phyloP scores from a whole-genome alignment of 176 grass and related monocot species.

The Cenchrus purpureus region DNA sequence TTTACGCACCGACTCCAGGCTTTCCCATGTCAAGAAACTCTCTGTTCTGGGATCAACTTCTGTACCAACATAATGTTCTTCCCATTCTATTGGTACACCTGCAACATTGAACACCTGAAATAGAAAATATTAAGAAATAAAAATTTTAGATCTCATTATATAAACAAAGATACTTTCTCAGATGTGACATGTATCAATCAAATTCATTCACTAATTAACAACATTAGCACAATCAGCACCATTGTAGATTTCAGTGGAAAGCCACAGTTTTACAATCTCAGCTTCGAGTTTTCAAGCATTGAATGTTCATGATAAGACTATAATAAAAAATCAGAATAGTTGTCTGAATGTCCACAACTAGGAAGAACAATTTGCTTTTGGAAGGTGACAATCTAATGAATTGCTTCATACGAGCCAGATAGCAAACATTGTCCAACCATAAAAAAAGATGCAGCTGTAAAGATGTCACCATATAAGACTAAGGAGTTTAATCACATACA shows the following conservation, averaged over 20 bases:
- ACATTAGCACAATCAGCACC: background rate
- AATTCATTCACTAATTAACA: constrained; percentile 22
- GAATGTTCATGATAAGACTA: constrained; percentile 5
- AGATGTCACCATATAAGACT: background rate
- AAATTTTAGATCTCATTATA: constrained; percentile 19
- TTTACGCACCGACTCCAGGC: constrained; percentile 82
- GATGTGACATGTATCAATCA: background rate
- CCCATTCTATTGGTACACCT: constrained; percentile 89
- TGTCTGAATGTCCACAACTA: background rate
- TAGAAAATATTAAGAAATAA: background rate
- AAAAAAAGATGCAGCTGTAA: background rate
- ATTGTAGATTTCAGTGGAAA: background rate
- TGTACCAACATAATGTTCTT: constrained; percentile 89
- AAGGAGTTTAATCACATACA: background rate
- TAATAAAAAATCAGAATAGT: background rate
- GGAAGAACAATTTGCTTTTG: background rate
- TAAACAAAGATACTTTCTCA: background rate
- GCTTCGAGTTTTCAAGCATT: background rate
- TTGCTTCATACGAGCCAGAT: background rate
- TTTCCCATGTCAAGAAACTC: constrained; percentile 98
- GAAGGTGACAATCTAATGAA: background rate
- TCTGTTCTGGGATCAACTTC: constrained; percentile 94
- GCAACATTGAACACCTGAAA: constrained; percentile 88
- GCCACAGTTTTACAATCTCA: background rate
- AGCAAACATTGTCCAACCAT: background rate